Conservation (phyloP, 1,284 basidiomycete genomes). For the Phellinidium pouzarii region DNA sequence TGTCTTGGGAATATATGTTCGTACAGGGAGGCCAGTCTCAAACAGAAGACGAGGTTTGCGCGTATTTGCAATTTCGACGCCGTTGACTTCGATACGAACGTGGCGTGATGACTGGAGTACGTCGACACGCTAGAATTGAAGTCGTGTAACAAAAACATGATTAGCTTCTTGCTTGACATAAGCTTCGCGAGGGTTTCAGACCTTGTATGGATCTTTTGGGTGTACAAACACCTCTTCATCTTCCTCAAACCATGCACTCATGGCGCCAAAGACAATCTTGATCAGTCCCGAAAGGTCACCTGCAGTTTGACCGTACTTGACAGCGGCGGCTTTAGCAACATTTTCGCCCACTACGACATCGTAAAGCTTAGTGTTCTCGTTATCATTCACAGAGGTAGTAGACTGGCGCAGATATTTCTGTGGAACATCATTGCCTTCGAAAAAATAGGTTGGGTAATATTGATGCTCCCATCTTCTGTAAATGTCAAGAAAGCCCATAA, state of each 20-base stretch:
- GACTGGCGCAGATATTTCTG: conserved; percentile 34
- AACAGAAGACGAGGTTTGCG: conserved; percentile 46
- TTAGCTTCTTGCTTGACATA: conserved; percentile 6
- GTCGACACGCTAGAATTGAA: conserved; percentile 49
- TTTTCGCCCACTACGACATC: conserved; percentile 41
- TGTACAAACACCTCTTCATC: conserved; percentile 55
- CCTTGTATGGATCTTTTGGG: conserved; percentile 66
- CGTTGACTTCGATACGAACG: conserved; percentile 52
- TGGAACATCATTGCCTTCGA: conserved; percentile 37
- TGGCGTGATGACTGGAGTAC: conserved; percentile 53
- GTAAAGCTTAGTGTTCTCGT: conserved; percentile 28
- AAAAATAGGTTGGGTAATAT: conserved; percentile 50
- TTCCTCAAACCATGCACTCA: conserved; percentile 64
- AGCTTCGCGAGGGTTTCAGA: conserved; percentile 23
- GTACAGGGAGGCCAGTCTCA: conserved; percentile 49
- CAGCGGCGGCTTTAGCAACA: conserved; percentile 36
- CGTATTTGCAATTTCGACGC: conserved; percentile 56
- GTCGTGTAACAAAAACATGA: not conserved
- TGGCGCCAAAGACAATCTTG: conserved; percentile 42
- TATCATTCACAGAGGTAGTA: conserved; percentile 26
- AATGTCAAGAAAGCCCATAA: not conserved
- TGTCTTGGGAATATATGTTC: conserved; percentile 55
- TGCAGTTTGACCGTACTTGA: conserved; percentile 29
- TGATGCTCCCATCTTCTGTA: conserved; percentile 47
- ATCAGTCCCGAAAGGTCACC: conserved; percentile 42